A percentile compares a stretch with the other conserved stretches of the same genome.
Evolutionary conservation across 2,329 filamentous ascomycete species (phyloP).

Genomic region (Decorospora gaudefroyi): DNA sequence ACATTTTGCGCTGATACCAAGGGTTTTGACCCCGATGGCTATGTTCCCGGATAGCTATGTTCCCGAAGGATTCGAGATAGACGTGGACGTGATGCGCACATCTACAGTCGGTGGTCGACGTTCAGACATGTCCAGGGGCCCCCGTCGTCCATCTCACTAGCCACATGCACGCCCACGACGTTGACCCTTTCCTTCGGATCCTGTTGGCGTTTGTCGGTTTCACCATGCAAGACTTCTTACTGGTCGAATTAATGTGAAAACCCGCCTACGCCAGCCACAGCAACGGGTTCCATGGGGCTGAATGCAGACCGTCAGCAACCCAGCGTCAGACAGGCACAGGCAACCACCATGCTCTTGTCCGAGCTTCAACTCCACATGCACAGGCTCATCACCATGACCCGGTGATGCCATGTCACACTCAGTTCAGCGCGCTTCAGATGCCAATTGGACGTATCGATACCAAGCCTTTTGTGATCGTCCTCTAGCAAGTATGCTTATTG

Average conservation of each 20-base stretch:
- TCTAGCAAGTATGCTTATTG: conserved; percentile 27
- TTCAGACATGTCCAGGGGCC: conserved; percentile 5
- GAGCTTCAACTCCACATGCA: background rate
- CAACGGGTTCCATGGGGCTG: conserved; percentile 16
- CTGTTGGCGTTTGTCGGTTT: background rate
- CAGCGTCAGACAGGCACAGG: conserved; percentile 9
- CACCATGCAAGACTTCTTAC: background rate
- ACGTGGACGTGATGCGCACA: background rate
- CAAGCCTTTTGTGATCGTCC: conserved; percentile 29
- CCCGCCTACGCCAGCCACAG: too few relatives aligned
- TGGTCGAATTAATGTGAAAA: background rate
- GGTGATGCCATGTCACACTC: conserved; percentile 4
- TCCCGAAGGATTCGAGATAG: background rate
- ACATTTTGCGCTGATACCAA: background rate
- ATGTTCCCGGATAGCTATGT: background rate
- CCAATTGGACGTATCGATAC: conserved; percentile 17
- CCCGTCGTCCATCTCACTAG: background rate
- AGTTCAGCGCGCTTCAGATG: background rate
- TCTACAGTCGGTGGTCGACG: background rate
- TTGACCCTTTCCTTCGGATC: background rate
- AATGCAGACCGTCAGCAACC: conserved; percentile 11
- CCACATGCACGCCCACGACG: conserved; percentile 4
- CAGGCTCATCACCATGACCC: too few relatives aligned
- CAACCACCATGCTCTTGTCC: conserved; percentile 1
- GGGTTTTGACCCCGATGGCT: background rate